phyloP scores from a whole-genome alignment of 257 asterid species.

The Gentiana macrophylla region DNA sequence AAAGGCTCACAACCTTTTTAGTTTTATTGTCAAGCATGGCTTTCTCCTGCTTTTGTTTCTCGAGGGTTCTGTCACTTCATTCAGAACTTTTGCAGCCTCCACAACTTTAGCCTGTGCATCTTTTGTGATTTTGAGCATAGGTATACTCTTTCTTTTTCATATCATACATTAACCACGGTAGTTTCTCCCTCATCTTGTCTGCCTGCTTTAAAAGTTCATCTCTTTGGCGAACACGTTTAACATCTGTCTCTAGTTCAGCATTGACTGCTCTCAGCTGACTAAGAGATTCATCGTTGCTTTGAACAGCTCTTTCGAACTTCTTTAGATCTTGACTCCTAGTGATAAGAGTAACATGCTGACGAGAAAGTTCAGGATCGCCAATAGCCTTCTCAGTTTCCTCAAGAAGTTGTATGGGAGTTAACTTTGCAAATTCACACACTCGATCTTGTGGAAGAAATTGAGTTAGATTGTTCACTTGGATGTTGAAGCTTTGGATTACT shows the following conservation, averaged over 20 bases:
- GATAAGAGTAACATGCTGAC: slow-evolving; percentile 55
- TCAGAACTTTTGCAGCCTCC: slow-evolving; percentile 57
- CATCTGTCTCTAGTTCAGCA: slow-evolving; percentile 78
- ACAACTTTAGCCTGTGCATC: slow-evolving; percentile 60
- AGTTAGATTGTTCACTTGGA: slow-evolving; percentile 91
- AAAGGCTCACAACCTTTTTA: slow-evolving; percentile 34
- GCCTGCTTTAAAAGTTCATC: slow-evolving; percentile 70
- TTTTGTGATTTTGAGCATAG: slow-evolving; percentile 39
- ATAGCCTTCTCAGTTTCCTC: slow-evolving; percentile 97
- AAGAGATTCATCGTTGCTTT: slow-evolving; percentile 58
- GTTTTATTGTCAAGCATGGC: slow-evolving; percentile 41
- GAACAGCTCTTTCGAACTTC: slow-evolving; percentile 68
- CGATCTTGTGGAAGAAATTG: slow-evolving; percentile 98
- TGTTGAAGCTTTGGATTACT: slow-evolving; percentile 63
- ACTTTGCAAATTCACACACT: slow-evolving; percentile 96
- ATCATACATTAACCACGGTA: slow-evolving; percentile 88
- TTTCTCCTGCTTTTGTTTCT: slow-evolving; percentile 54
- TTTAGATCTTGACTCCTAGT: slow-evolving; percentile 71
- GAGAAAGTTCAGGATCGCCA: slow-evolving; percentile 79
- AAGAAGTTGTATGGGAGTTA: slow-evolving; percentile 89
- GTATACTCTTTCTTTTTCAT: slow-evolving; percentile 50
- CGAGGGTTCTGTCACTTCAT: slow-evolving; percentile 55
- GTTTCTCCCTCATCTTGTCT: slow-evolving; percentile 67
- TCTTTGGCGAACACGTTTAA: slow-evolving; percentile 92
- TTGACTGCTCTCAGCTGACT: slow-evolving; percentile 62